These are phyloP conservation scores for Ophiocordyceps camponoti-floridani DNA, from an alignment of 2,329 filamentous ascomycete species.

Conservation along the genomic window DNA sequence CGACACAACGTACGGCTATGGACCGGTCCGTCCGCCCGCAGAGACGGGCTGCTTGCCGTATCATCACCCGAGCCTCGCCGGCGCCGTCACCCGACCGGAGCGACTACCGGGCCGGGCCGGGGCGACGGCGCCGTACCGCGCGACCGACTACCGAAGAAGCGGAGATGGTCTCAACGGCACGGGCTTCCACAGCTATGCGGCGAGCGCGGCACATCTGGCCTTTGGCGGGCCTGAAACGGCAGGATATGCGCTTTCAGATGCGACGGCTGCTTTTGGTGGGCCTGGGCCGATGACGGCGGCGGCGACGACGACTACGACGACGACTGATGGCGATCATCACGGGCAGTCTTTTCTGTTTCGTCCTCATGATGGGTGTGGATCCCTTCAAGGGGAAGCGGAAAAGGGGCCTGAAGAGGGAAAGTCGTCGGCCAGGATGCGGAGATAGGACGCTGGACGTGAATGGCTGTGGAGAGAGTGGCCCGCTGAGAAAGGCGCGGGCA, in stretches of 20 bases:
- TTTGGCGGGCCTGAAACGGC: not conserved
- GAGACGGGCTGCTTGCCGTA: not conserved
- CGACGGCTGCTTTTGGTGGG: not conserved
- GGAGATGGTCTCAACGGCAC: not conserved
- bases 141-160: not conserved
- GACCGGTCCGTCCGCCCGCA: constrained; percentile 1
- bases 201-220: not conserved
- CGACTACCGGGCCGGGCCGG: not conserved
- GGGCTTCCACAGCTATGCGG: not conserved
- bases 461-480: not conserved
- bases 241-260: not conserved
- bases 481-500: not conserved
- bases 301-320: too few relatives aligned
- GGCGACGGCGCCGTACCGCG: not conserved
- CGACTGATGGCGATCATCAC: not conserved
- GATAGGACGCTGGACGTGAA: not conserved
- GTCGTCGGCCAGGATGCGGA: not conserved
- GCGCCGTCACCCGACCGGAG: not conserved
- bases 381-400: not conserved
- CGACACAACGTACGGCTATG: constrained; percentile 11
- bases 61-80: not conserved
- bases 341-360: not conserved
- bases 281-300: not conserved
- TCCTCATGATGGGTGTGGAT: not conserved
- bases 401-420: not conserved